phyloP scores from a whole-genome alignment of 352 stramenopile genomes.

The Globisporangium barbulae region DNA sequence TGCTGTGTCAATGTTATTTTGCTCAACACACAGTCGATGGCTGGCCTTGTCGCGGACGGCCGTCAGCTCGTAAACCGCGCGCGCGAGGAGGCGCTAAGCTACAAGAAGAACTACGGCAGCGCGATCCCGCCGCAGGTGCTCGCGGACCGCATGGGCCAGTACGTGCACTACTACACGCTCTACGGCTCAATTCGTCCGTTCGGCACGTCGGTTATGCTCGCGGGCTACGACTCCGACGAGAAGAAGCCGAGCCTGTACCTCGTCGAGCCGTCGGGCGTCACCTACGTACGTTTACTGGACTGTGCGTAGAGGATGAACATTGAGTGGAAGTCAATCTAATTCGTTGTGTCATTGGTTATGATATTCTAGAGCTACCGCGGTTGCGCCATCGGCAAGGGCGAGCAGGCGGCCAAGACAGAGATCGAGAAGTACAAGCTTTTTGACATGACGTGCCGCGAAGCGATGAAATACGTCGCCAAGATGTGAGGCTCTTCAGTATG shows the following conservation, averaged over 20 bases:
- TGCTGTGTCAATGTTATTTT: neutral
- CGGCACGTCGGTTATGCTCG: slow-evolving; percentile 94
- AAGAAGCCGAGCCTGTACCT: slow-evolving; percentile 90
- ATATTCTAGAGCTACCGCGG: slow-evolving; percentile 93
- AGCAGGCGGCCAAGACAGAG: slow-evolving; percentile 98
- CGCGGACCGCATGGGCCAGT: slow-evolving; percentile 93
- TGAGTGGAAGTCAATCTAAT: no score
- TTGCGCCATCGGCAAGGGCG: slow-evolving; percentile 95
- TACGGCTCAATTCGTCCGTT: slow-evolving; percentile 97
- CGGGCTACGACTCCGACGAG: slow-evolving; percentile 93
- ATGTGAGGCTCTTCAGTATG: slow-evolving; percentile 71
- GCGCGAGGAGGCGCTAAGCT: slow-evolving; percentile 92
- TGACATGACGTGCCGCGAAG: slow-evolving; percentile 93
- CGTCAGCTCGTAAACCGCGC: slow-evolving; percentile 95
- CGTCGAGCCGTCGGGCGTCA: slow-evolving; percentile 91
- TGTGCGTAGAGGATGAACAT: neutral
- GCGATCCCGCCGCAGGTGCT: slow-evolving; percentile 92
- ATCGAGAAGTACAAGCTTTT: slow-evolving; percentile 98
- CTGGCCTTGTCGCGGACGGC: slow-evolving; percentile 94
- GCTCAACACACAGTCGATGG: slow-evolving; percentile 67
- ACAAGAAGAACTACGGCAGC: slow-evolving; percentile 96
- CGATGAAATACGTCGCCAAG: slow-evolving; percentile 97
- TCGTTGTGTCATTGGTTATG: neutral
- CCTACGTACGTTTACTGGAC: slow-evolving; percentile 51
- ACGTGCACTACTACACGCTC: slow-evolving; percentile 99